These are phyloP conservation scores for Myxozyma neotropica DNA, from an alignment of 805 yeast species.

Conservation along the genomic window DNA sequence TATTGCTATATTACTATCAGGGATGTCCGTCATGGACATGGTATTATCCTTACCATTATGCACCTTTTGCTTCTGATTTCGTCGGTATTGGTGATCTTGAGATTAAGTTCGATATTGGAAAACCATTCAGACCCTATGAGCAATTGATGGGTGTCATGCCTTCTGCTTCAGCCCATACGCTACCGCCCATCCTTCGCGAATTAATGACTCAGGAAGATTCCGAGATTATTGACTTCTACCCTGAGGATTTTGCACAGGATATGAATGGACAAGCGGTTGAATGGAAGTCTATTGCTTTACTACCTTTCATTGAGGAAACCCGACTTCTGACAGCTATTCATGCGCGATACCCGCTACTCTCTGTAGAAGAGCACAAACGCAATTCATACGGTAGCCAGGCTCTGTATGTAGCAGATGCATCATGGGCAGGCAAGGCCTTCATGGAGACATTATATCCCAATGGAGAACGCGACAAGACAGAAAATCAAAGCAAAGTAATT, in stretches of 20 bases:
- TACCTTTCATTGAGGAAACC: slow-evolving; percentile 89
- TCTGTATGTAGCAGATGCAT: slow-evolving; percentile 65
- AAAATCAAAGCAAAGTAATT: neutral
- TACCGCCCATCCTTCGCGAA: slow-evolving; percentile 79
- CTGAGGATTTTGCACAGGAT: slow-evolving; percentile 83
- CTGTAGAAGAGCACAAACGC: slow-evolving; percentile 68
- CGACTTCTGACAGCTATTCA: slow-evolving; percentile 69
- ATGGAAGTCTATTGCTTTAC: slow-evolving; percentile 90
- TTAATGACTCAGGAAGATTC: slow-evolving; percentile 79
- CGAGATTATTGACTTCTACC: slow-evolving; percentile 88
- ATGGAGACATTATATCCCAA: slow-evolving; percentile 45
- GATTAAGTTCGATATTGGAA: slow-evolving; percentile 64
- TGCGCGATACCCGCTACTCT: slow-evolving; percentile 61
- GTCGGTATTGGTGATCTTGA: slow-evolving; percentile 50
- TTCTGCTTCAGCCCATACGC: slow-evolving; percentile 84
- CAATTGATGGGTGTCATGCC: slow-evolving; percentile 95
- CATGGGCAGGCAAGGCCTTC: slow-evolving; percentile 52
- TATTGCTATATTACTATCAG: slow-evolving; percentile 86
- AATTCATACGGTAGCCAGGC: slow-evolving; percentile 73
- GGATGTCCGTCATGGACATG: slow-evolving; percentile 99
- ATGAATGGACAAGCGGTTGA: slow-evolving; percentile 95
- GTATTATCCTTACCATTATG: slow-evolving; percentile 97
- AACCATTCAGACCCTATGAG: slow-evolving; percentile 87
- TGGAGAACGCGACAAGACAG: slow-evolving; percentile 41
- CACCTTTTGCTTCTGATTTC: slow-evolving; percentile 95